These are phyloP conservation scores for Xylaria multiplex DNA, from an alignment of 2,329 filamentous ascomycete genomes.

Conservation along the genomic window DNA sequence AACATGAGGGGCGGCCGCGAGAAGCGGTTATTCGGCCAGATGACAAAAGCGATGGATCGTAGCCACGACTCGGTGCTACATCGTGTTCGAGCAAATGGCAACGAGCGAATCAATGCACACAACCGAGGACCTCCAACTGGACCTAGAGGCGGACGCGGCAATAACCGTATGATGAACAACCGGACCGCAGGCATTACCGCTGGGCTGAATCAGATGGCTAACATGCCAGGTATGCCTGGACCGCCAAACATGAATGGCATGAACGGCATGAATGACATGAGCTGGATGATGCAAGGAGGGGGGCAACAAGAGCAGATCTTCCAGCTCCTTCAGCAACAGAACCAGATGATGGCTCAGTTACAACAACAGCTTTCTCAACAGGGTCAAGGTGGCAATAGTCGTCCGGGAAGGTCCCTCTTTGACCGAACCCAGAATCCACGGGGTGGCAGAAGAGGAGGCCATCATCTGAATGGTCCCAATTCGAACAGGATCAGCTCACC, in stretches of 20 bases:
- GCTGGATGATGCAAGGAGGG: slow-evolving; percentile 61
- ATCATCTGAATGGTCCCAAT: slow-evolving; percentile 55
- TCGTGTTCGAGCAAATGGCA: slow-evolving; percentile 77
- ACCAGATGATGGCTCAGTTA: slow-evolving; percentile 83
- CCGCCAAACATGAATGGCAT: slow-evolving; percentile 55
- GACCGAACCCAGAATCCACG: slow-evolving; percentile 74
- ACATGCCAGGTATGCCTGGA: slow-evolving; percentile 52
- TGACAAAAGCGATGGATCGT: slow-evolving; percentile 85
- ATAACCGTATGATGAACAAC: slow-evolving; percentile 63
- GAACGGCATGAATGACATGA: slow-evolving; percentile 55
- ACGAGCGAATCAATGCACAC: slow-evolving; percentile 84
- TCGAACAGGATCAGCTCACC: slow-evolving; percentile 48
- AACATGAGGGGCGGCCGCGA: slow-evolving; percentile 68
- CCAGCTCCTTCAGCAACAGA: slow-evolving; percentile 85
- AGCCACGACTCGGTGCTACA: slow-evolving; percentile 79
- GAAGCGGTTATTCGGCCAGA: slow-evolving; percentile 85
- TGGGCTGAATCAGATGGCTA: slow-evolving; percentile 55
- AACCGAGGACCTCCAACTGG: slow-evolving; percentile 76
- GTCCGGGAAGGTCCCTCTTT: slow-evolving; percentile 71
- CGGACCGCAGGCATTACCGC: slow-evolving; percentile 61
- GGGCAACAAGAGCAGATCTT: slow-evolving; percentile 79
- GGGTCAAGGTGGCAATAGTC: slow-evolving; percentile 56
- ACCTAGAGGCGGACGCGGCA: slow-evolving; percentile 66
- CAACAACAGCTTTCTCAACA: slow-evolving; percentile 71
- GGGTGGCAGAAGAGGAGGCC: slow-evolving; percentile 60